A percentile compares a stretch with the other conserved stretches of the same genome.
Evolutionary conservation across 768 basidiomycete species (phyloP).

Genomic region (Rhizopogon vinicolor): DNA sequence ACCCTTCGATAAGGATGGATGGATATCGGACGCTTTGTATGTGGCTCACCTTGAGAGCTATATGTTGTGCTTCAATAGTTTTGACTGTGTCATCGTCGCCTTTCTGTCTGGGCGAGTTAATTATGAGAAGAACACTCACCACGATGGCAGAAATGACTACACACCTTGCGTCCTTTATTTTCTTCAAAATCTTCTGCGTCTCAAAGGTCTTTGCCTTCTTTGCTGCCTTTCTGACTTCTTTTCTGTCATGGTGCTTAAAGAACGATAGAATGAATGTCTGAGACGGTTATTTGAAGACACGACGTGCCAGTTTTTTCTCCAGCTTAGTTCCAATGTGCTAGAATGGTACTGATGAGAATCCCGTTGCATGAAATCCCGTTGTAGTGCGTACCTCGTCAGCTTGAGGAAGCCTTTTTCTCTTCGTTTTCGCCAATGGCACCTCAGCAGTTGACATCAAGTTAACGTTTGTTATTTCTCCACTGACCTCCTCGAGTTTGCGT

Average conservation of each 20-base stretch:
- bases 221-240: conserved; percentile 67
- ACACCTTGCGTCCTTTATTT: conserved; percentile 66
- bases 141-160: conserved; percentile 6
- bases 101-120: conserved; percentile 27
- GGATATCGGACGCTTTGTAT: background rate
- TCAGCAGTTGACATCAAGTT: background rate
- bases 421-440: conserved; percentile 28
- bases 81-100: conserved; percentile 30
- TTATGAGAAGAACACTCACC: background rate
- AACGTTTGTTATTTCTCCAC: background rate
- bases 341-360: conserved; percentile 5
- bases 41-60: conserved; percentile 57
- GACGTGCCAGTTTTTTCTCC: conserved; percentile 52
- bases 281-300: conserved; percentile 1
- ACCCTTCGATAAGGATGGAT: background rate
- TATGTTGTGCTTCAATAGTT: conserved; percentile 57
- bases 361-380: background rate
- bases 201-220: conserved; percentile 84
- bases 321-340: conserved; percentile 35
- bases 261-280: conserved; percentile 7
- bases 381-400: conserved; percentile 25
- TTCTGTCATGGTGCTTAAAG: conserved; percentile 67
- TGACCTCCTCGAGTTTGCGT: background rate
- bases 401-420: conserved; percentile 35
- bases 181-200: conserved; percentile 78